phyloP scores from a whole-genome alignment of 202 grass and related monocot genomes.

The Setaria italica region DNA sequence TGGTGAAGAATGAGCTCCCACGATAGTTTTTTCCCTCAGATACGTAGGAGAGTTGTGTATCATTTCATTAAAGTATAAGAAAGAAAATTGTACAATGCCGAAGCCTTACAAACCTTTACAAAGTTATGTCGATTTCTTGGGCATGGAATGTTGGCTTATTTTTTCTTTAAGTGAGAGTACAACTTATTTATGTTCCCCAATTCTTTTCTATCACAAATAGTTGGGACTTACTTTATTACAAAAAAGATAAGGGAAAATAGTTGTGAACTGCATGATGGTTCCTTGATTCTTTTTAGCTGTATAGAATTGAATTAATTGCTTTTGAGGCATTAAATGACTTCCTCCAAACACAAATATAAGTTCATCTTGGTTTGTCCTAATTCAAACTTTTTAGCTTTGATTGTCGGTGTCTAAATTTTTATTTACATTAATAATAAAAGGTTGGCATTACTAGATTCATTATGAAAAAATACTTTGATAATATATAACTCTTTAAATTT shows the following conservation, averaged over 20 bases:
- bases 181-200: slow-evolving; percentile 2
- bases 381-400: neutral
- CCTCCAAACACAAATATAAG: neutral
- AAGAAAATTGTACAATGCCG: neutral
- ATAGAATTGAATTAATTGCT: slow-evolving; percentile 22
- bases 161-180: slow-evolving; percentile 20
- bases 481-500: neutral
- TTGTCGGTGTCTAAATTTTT: neutral
- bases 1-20: neutral
- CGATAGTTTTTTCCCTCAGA: neutral
- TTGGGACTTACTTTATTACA: neutral
- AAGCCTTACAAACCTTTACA: neutral
- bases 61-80: neutral
- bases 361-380: neutral
- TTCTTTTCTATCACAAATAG: neutral
- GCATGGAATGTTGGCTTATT: slow-evolving; percentile 32
- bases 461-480: slow-evolving; percentile 2
- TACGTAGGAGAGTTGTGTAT: neutral
- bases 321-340: slow-evolving; percentile 7
- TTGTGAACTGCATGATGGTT: neutral
- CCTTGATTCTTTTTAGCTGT: neutral
- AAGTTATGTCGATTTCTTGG: neutral
- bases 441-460: neutral
- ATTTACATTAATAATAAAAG: neutral
- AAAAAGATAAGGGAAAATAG: neutral